A percentile compares a stretch with the other conserved stretches of the same genome.
phyloP scores from a whole-genome alignment of 176 grass and related monocot species.

The Zea luxurians region DNA sequence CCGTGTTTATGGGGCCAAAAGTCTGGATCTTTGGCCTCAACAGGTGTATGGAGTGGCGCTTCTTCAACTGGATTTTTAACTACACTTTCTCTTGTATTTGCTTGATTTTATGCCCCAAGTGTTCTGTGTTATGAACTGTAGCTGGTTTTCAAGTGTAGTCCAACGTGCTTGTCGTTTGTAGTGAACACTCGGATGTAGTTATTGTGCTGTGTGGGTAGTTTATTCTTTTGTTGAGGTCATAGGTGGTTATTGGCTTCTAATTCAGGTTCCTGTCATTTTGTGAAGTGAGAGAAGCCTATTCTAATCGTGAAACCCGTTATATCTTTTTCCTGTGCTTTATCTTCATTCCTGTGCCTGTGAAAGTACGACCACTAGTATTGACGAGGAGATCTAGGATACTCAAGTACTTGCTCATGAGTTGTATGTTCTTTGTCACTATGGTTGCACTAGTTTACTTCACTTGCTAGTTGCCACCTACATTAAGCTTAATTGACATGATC shows the following conservation, averaged over 20 bases:
- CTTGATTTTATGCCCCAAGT: conserved; percentile 15
- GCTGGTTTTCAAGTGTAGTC: not conserved
- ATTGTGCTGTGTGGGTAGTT: not conserved
- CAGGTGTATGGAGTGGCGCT: conserved; percentile 4
- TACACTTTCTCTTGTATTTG: conserved; percentile 22
- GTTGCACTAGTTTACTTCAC: conserved; percentile 8
- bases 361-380: conserved; percentile 8
- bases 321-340: not conserved
- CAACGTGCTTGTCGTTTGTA: not conserved
- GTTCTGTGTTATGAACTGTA: not conserved
- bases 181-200: not conserved
- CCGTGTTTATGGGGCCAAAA: conserved; percentile 10
- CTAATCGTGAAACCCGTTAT: not conserved
- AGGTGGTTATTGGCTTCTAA: not conserved
- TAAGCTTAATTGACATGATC: not conserved
- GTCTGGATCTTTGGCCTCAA: conserved; percentile 32
- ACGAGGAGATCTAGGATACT: conserved; percentile 5
- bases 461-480: conserved; percentile 27
- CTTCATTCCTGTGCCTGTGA: conserved; percentile 8
- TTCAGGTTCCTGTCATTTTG: conserved; percentile 7
- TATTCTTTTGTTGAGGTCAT: not conserved
- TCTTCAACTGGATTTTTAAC: conserved; percentile 8
- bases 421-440: not conserved
- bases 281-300: not conserved
- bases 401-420: not conserved